Conservation (phyloP, 73 alveolate species). For the Breviolum minutum region DNA sequence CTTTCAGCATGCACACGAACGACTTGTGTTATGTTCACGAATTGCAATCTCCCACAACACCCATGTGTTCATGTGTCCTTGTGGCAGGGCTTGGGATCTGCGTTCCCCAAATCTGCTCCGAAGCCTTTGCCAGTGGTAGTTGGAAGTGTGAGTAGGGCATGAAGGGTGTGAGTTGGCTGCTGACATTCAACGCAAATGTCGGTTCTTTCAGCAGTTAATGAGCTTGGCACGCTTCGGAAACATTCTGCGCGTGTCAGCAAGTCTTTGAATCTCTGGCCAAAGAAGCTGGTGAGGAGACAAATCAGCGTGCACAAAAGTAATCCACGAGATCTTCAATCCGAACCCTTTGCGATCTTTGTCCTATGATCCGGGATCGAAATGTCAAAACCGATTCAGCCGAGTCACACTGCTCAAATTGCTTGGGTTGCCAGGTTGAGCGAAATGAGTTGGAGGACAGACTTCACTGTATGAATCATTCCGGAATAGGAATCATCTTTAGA, state of each 20-base stretch:
- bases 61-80: background rate
- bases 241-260: background rate
- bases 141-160: slow-evolving; percentile 17
- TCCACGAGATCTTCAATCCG: too few species aligned
- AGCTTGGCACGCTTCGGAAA: background rate
- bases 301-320: background rate
- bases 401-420: background rate
- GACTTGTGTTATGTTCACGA: background rate
- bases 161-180: background rate
- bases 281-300: background rate
- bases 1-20: background rate
- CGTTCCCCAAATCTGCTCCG: slow-evolving; percentile 2
- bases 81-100: background rate
- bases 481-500: too few species aligned
- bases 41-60: background rate
- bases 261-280: slow-evolving; percentile 1
- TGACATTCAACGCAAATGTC: background rate
- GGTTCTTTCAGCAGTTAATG: background rate
- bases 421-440: slow-evolving; percentile 66
- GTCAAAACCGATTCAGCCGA: background rate
- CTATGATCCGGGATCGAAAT: too few species aligned
- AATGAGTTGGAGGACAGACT: slow-evolving; percentile 75
- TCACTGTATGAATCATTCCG: too few species aligned
- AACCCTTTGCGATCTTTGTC: too few species aligned
- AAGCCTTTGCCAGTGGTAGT: slow-evolving; percentile 45